Base-by-base conservation (phyloP, 225 moss, liverwort and hornwort species). In the Pseudisothecium myosuroides region DNA sequence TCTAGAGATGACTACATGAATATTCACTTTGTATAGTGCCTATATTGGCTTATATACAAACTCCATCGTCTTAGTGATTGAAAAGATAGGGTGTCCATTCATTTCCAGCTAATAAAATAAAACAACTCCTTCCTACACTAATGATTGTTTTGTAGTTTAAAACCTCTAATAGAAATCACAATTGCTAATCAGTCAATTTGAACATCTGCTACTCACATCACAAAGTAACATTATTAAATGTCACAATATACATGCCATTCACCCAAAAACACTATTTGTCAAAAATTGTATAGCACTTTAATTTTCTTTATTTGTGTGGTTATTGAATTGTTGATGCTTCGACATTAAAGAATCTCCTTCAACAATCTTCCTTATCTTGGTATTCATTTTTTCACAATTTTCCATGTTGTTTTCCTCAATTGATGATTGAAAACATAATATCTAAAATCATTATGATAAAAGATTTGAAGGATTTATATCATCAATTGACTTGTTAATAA, bases 131-230 rank as follows among this genome's bases (percentile, higher is more conserved):
- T 63, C 3, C 1, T 23, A 34, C 3, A 34, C 15, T 10, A 43
- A 20, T 83, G 10, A 12, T 27, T 52, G 4, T 24, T 26, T 50
- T 20, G 2, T 55, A 20, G 5, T n/a, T 55, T 5, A 68, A 20
- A 5, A 68, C 9, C 19, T 36, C 9, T 20, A 37, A 67, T 13
- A n/a, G 4, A 49, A 27, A 50, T 50, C 4, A 83, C 5, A 39
- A 39, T 9, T n/a, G 1, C 1, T 52, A 20, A 8, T 67, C 2
- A 52, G 5, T 39, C 4, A 83, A 12, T 19, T 54, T n/a, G 28
- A 54, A 28, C 8, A 65, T 67, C 0, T 67, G 1, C 8, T 9
- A 27, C 2, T n/a, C 4, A 37, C 15, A 54, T 28, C 3, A n/a
- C n/a, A 26, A 47, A 49, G 1, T 17, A 47, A 49, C 11, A 77